Conservation (phyloP, 2,329 filamentous ascomycete genomes). For the Ascochyta rabiei region DNA sequence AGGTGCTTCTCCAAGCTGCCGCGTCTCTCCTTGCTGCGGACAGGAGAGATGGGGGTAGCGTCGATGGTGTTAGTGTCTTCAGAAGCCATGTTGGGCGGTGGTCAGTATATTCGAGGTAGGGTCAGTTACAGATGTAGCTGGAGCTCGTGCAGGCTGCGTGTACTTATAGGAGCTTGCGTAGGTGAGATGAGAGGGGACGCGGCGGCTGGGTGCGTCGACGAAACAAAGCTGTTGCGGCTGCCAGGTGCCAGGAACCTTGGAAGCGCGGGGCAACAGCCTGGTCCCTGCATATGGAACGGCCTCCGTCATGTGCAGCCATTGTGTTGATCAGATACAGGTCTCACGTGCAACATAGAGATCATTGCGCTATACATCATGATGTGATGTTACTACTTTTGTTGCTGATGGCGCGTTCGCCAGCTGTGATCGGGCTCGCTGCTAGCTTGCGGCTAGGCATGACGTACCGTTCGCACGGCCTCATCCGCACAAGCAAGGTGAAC, state of each 20-base stretch:
- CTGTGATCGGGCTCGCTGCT: slow-evolving; percentile 1
- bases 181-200: slow-evolving; percentile 17
- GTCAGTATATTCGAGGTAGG: slow-evolving; percentile 15
- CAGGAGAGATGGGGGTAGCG: slow-evolving; percentile 50
- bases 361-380: slow-evolving; percentile 10
- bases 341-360: slow-evolving; percentile 25
- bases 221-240: slow-evolving; percentile 18
- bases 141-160: slow-evolving; percentile 6
- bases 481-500: not conserved
- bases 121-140: slow-evolving; percentile 6
- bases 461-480: slow-evolving; percentile 4
- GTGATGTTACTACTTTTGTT: slow-evolving; percentile 2
- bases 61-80: slow-evolving; percentile 39
- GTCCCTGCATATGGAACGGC: slow-evolving; percentile 30
- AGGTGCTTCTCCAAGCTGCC: slow-evolving; percentile 56
- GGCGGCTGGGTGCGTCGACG: slow-evolving; percentile 20
- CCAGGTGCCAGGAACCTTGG: slow-evolving; percentile 24
- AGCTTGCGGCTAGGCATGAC: slow-evolving; percentile 5
- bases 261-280: slow-evolving; percentile 24
- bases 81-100: slow-evolving; percentile 34
- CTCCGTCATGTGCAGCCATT: slow-evolving; percentile 22
- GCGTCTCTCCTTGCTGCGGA: slow-evolving; percentile 65
- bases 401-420: slow-evolving; percentile 1
- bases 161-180: slow-evolving; percentile 19
- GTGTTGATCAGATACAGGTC: slow-evolving; percentile 19